Percentiles rank a stretch among this genome's conserved stretches.
Conservation (phyloP, 371 early-diverging fungal genomes). For the Batkoa obscura region DNA sequence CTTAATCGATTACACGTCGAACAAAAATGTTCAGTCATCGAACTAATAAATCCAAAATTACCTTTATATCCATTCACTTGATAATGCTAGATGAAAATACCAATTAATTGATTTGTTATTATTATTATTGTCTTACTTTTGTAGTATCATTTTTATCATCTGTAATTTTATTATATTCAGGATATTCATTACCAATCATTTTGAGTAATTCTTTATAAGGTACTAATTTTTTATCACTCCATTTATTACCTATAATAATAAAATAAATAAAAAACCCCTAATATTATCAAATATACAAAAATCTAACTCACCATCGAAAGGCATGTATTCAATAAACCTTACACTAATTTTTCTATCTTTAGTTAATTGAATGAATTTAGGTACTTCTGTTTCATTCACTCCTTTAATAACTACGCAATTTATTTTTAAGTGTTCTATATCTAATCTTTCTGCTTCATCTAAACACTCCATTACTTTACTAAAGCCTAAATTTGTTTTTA, state of each 20-base stretch:
- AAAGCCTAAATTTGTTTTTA: constrained; percentile 23
- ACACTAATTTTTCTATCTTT: constrained; percentile 49
- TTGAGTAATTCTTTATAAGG: constrained; percentile 58
- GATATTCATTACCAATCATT: constrained; percentile 24
- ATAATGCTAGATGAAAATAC: constrained; percentile 18
- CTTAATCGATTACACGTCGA: constrained; percentile 80
- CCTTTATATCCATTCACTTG: constrained; percentile 58
- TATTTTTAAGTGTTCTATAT: constrained; percentile 58
- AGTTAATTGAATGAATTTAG: constrained; percentile 66
- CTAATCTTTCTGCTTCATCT: constrained; percentile 35
- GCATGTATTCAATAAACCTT: constrained; percentile 94
- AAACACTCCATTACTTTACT: constrained; percentile 56
- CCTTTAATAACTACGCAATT: constrained; percentile 79
- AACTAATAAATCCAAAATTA: constrained; percentile 83
- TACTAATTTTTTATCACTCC: constrained; percentile 65
- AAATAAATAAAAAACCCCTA: neutral
- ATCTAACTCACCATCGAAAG: constrained; percentile 58
- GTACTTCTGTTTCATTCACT: constrained; percentile 64
- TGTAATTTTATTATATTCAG: constrained; percentile 29
- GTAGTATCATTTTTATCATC: constrained; percentile 76
- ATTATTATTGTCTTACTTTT: constrained; percentile 25
- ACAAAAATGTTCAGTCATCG: constrained; percentile 92
- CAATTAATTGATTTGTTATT: neutral
- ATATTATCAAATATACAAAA: neutral
- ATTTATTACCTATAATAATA: constrained; percentile 46